These are phyloP conservation scores for Liquidambar formosana DNA, from an alignment of 164 flowering plant genomes.

Conservation along the genomic window DNA sequence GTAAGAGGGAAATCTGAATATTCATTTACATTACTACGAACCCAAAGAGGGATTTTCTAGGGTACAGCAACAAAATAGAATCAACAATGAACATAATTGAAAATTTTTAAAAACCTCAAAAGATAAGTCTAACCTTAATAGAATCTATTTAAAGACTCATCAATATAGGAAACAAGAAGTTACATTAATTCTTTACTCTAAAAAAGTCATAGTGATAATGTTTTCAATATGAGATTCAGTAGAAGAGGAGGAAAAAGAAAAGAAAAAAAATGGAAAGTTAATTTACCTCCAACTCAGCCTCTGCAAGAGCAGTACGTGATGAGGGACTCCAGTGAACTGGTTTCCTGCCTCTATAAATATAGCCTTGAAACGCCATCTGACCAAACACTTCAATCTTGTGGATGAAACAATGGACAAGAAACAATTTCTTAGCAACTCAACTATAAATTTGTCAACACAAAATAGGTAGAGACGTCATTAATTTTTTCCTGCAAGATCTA, in stretches of 20 bases:
- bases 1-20: not conserved
- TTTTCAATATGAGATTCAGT: not conserved
- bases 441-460: not conserved
- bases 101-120: too few relatives aligned
- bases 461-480: not conserved
- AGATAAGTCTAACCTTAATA: too few relatives aligned
- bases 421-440: slow-evolving; percentile 11
- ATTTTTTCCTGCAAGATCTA: not conserved
- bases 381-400: slow-evolving; percentile 92
- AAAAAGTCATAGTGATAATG: not conserved
- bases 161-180: not conserved
- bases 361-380: slow-evolving; percentile 81
- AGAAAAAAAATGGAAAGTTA: not conserved
- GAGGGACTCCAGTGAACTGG: slow-evolving; percentile 99
- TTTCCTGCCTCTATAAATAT: slow-evolving; percentile 87
- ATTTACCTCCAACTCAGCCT: slow-evolving; percentile 95
- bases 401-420: slow-evolving; percentile 11
- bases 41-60: not conserved
- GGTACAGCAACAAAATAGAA: not conserved
- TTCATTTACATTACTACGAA: not conserved
- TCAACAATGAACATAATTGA: too few relatives aligned
- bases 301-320: slow-evolving; percentile 97
- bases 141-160: too few relatives aligned
- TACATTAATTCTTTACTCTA: not conserved
- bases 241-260: not conserved